Percentiles rank a stretch among this genome's conserved stretches.
These are phyloP conservation scores for Millerozyma miso DNA, from an alignment of 805 yeast species.

Conservation along the genomic window DNA sequence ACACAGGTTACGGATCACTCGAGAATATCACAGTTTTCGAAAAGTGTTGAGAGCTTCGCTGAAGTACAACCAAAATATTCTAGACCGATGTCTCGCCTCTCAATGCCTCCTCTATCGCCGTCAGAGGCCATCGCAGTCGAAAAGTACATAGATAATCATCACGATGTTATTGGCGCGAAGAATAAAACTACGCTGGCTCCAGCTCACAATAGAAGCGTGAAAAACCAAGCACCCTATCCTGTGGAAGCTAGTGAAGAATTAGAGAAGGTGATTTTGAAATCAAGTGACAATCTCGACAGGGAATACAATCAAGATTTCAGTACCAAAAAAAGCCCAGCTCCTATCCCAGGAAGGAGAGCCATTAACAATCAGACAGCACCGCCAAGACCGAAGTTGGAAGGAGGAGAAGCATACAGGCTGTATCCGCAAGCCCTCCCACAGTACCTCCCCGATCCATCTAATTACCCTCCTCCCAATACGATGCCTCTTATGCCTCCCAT, in stretches of 20 bases:
- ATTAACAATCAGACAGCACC: not conserved
- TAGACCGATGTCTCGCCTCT: not conserved
- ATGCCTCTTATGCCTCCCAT: no score
- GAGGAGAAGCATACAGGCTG: not conserved
- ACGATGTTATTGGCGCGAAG: not conserved
- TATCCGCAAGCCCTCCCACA: not conserved
- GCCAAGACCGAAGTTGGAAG: not conserved
- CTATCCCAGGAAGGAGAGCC: not conserved
- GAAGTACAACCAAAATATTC: not conserved
- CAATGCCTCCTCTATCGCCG: not conserved
- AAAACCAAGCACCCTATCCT: slow-evolving; percentile 1
- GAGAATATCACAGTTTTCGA: not conserved
- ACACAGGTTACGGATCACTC: not conserved
- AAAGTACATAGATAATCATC: not conserved
- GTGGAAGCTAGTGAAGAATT: not conserved
- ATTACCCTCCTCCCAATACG: not conserved
- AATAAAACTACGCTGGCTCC: not conserved
- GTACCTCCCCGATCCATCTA: not conserved
- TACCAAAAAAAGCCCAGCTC: not conserved
- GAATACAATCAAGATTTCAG: not conserved
- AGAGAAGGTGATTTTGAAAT: not conserved
- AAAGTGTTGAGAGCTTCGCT: not conserved
- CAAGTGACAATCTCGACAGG: not conserved
- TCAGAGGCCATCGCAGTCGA: not conserved
- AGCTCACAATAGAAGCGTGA: not conserved